Conservation (phyloP, 805 yeast species). For the Lipomyces oligophaga region DNA sequence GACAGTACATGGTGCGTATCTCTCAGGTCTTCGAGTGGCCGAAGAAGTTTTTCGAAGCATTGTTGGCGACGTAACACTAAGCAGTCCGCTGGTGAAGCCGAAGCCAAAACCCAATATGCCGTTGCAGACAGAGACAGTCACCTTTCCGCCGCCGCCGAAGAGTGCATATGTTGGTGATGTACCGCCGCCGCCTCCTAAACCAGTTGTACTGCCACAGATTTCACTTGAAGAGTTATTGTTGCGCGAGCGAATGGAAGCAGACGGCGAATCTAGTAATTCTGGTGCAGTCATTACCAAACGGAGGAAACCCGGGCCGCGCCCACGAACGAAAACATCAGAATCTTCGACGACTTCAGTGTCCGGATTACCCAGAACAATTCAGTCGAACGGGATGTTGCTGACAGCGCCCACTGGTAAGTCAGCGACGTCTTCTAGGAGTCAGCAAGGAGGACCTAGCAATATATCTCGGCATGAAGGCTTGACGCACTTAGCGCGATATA, state of each 20-base stretch:
- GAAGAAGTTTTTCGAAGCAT: constrained; percentile 41
- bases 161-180: constrained; percentile 21
- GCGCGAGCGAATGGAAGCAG: constrained; percentile 3
- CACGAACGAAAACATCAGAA: constrained; percentile 8
- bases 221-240: constrained; percentile 9
- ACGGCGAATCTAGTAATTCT: background rate
- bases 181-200: constrained; percentile 19
- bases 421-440: background rate
- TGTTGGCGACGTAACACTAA: constrained; percentile 42
- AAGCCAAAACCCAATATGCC: constrained; percentile 14
- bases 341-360: background rate
- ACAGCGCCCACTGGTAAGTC: background rate
- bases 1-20: constrained; percentile 44
- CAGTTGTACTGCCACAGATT: constrained; percentile 18
- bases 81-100: constrained; percentile 36
- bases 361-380: constrained; percentile 3
- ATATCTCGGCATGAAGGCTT: constrained; percentile 8
- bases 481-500: constrained; percentile 12
- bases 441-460: background rate
- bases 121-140: constrained; percentile 17
- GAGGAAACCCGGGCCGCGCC: constrained; percentile 3
- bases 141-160: constrained; percentile 25
- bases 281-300: constrained; percentile 1
- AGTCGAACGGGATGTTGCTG: background rate
- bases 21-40: constrained; percentile 44